Evolutionary conservation across 169 alveolate species (phyloP).

Genomic region (Plasmodium falciparum): DNA sequence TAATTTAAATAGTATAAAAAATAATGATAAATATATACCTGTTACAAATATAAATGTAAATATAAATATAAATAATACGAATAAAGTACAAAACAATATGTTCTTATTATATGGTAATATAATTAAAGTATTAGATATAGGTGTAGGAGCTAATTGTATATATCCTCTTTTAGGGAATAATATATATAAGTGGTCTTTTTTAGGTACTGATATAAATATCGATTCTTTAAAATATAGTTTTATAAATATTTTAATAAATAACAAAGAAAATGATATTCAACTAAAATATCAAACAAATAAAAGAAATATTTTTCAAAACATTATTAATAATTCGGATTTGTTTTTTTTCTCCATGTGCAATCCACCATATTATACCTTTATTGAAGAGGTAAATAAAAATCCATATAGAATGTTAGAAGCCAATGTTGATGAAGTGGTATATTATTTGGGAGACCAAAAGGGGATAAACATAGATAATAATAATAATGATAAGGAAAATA

Average conservation of each 20-base stretch:
- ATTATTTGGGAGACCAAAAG: slow-evolving; percentile 1
- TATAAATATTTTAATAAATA: slow-evolving; percentile 44
- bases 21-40: neutral
- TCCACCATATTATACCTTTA: slow-evolving; percentile 49
- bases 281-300: slow-evolving; percentile 75
- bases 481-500: neutral
- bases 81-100: neutral
- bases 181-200: slow-evolving; percentile 83
- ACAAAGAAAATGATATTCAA: slow-evolving; percentile 35
- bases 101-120: slow-evolving; percentile 48
- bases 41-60: neutral
- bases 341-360: slow-evolving; percentile 67
- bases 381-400: slow-evolving; percentile 59
- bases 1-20: neutral
- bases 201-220: slow-evolving; percentile 75
- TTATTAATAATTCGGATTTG: slow-evolving; percentile 39
- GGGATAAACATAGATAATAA: neutral
- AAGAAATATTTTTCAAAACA: slow-evolving; percentile 36
- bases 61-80: neutral
- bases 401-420: slow-evolving; percentile 56
- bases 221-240: slow-evolving; percentile 36
- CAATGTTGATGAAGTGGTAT: slow-evolving; percentile 58
- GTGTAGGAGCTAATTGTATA: slow-evolving; percentile 86
- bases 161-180: slow-evolving; percentile 83
- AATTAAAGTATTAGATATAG: slow-evolving; percentile 83